A percentile compares a stretch with the other conserved stretches of the same genome.
phyloP scores from a whole-genome alignment of 345 rosid species.

The Microcos paniculata region DNA sequence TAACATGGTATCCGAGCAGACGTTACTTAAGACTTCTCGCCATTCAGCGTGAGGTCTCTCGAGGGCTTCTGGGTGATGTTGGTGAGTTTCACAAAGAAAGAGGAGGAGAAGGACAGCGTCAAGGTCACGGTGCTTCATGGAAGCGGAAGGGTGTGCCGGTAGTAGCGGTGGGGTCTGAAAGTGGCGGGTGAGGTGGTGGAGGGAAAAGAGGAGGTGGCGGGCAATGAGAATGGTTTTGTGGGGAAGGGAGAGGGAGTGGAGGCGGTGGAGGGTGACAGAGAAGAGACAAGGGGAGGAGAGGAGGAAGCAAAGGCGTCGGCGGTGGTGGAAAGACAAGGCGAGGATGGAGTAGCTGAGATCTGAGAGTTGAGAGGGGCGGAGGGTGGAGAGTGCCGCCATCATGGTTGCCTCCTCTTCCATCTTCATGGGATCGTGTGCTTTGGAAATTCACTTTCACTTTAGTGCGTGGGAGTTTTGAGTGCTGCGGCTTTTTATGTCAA shows the following conservation, averaged over 20 bases:
- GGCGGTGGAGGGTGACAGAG: conserved; percentile 76
- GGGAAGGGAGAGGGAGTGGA: conserved; percentile 67
- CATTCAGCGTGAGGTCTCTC: conserved; percentile 45
- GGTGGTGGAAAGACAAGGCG: conserved; percentile 48
- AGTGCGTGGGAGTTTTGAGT: conserved; percentile 21
- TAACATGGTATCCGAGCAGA: conserved; percentile 36
- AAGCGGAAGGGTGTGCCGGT: conserved; percentile 24
- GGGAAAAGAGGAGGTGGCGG: conserved; percentile 76
- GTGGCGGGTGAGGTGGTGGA: conserved; percentile 54
- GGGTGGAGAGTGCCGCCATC: conserved; percentile 66
- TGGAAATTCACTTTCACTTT: not conserved
- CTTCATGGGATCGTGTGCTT: conserved; percentile 41
- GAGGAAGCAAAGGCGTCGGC: conserved; percentile 59
- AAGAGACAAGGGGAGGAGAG: conserved; percentile 77
- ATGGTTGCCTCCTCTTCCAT: conserved; percentile 54
- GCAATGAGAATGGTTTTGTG: conserved; percentile 75
- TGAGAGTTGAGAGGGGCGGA: conserved; percentile 44
- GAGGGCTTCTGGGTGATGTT: conserved; percentile 54
- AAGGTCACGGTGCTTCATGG: conserved; percentile 58
- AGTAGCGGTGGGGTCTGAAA: conserved; percentile 30
- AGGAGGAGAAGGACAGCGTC: conserved; percentile 81
- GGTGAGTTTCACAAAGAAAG: conserved; percentile 76
- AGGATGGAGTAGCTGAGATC: conserved; percentile 54
- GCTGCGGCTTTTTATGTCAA: conserved; percentile 17
- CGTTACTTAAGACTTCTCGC: conserved; percentile 42